These are phyloP conservation scores for Lichtheimia hyalospora DNA, from an alignment of 371 early-diverging fungal genomes.

Conservation along the genomic window DNA sequence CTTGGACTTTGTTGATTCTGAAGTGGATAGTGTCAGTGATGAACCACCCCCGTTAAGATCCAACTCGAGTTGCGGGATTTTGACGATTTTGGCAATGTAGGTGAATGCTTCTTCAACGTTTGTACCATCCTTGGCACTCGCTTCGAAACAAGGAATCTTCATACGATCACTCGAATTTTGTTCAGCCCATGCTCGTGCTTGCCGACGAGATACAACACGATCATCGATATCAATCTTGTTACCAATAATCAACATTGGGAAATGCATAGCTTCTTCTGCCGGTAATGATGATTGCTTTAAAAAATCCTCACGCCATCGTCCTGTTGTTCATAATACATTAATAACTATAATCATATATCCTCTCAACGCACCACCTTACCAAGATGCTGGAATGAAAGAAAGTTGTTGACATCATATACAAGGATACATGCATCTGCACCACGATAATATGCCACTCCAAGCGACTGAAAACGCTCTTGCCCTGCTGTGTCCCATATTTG, in stretches of 20 bases:
- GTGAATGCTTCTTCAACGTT: constrained; percentile 83
- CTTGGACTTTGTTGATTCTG: constrained; percentile 3
- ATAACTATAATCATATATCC: too few relatives aligned
- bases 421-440: constrained; percentile 93
- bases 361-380: constrained; percentile 90
- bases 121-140: constrained; percentile 87
- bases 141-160: constrained; percentile 86
- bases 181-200: constrained; percentile 60
- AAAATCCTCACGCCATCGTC: constrained; percentile 89
- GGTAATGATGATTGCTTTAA: constrained; percentile 42
- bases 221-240: constrained; percentile 30
- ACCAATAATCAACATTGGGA: constrained; percentile 25
- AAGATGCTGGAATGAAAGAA: constrained; percentile 39
- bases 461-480: constrained; percentile 80
- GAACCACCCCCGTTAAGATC: constrained; percentile 40
- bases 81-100: constrained; percentile 71
- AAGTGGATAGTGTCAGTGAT: constrained; percentile 12
- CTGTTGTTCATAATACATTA: constrained; percentile 48
- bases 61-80: constrained; percentile 52
- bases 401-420: constrained; percentile 94
- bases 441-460: constrained; percentile 97
- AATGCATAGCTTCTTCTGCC: constrained; percentile 20
- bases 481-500: constrained; percentile 92
- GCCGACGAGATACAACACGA: constrained; percentile 75
- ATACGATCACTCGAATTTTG: constrained; percentile 32